Base-by-base conservation (phyloP, 768 basidiomycete genomes). In the Rhodosporidiobolus sp. region DNA sequence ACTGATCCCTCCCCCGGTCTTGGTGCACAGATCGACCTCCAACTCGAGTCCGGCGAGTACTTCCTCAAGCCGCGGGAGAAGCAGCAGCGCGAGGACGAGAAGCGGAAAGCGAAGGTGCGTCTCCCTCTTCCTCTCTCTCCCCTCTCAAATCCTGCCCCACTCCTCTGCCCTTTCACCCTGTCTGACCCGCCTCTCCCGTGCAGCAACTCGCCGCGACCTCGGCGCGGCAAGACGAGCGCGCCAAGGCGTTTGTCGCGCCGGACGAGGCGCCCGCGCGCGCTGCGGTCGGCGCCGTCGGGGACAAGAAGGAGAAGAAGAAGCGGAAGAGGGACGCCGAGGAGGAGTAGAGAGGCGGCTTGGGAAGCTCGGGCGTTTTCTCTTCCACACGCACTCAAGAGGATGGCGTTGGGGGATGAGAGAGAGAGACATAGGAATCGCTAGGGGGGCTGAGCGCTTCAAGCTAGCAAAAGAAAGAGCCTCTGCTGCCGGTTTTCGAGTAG, bases 21-120 rank as follows among this genome's bases (percentile, higher is more conserved):
- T 22, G 12, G 22, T 28, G 52, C 12, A 28, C 70, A 92, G 89
- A 84, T 98, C 79, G 96, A 99, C 82, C 80, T 96, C 56, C 90
- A 97, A 84, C 85, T 98, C 75, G 95, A 96, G 79, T 90, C 90
- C 4, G 96, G 96, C 83, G 96, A 98, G 79, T 98, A 98, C 80
- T 99, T 98, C 85, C 89, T 99, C 83, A 96, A 95, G 80, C 83
- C 90, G 26, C 85, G 87, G 70, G 91, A 98, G 80, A 95, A 90
- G 83, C 89, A 89, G 75, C 87, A 86, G 5, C 85, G 87, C 48
- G 91, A 93, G 77, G 85, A 86, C 45, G 86, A 85, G 67, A 85
- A 86, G 79, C 83, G 89, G 79, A 88, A 87, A 81, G 87, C 92
- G 80, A 92, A 91, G 86, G 65, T 58, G 8, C 38, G 64, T 26